Percentiles rank a stretch among this genome's conserved stretches.
phyloP scores from a whole-genome alignment of 2,329 filamentous ascomycete species.

The Curvularia spicifera region DNA sequence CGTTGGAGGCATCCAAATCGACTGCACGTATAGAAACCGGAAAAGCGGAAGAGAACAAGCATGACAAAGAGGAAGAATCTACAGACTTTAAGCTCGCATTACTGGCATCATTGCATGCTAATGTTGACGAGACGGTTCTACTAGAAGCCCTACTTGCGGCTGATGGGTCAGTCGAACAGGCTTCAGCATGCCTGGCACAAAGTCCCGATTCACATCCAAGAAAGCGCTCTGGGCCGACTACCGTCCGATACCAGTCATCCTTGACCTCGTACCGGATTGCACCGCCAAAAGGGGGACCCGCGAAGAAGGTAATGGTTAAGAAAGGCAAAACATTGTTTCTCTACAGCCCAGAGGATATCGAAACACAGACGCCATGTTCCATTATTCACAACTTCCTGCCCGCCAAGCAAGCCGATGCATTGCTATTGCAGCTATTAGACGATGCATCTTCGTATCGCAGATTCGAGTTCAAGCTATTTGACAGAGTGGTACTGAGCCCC shows the following conservation, averaged over 20 bases:
- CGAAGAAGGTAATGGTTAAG: conserved; percentile 63
- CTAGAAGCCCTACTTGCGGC: conserved; percentile 80
- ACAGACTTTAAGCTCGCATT: conserved; percentile 91
- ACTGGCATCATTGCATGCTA: conserved; percentile 76
- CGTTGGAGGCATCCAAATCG: background rate
- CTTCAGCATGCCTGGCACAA: conserved; percentile 62
- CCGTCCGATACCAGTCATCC: conserved; percentile 55
- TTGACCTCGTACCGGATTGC: conserved; percentile 37
- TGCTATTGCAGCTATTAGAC: conserved; percentile 76
- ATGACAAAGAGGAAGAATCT: conserved; percentile 65
- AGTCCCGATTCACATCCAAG: conserved; percentile 38
- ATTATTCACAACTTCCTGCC: conserved; percentile 92
- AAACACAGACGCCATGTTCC: conserved; percentile 84
- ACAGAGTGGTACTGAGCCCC: conserved; percentile 82
- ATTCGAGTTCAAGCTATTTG: conserved; percentile 83
- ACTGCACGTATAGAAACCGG: conserved; percentile 3
- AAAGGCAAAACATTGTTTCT: conserved; percentile 85
- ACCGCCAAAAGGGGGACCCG: conserved; percentile 3
- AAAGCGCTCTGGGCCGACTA: conserved; percentile 37
- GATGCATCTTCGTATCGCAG: conserved; percentile 75
- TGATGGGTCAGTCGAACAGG: conserved; percentile 75
- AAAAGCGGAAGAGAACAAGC: background rate
- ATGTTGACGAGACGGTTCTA: conserved; percentile 67
- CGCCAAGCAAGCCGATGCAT: conserved; percentile 69
- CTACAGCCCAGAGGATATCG: conserved; percentile 81